Evolutionary conservation across 2,329 filamentous ascomycete genomes (phyloP), one percentile per base, ranked within the genome.

Genomic region (Fusarium sp.): DNA sequence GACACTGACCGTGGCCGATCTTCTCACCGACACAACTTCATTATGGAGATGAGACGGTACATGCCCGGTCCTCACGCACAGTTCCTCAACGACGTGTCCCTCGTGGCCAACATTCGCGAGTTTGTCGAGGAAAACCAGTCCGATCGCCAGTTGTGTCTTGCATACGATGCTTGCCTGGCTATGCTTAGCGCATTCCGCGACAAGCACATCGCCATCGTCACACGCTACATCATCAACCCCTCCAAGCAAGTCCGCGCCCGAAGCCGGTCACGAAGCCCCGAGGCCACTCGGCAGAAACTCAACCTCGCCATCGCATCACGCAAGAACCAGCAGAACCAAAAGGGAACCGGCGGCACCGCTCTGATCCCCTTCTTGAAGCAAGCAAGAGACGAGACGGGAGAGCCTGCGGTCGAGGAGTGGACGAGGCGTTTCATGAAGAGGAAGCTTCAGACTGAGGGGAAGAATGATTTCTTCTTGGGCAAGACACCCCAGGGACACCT

Each of bases 291-390:
- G 42, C 83, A 81, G 73, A 79, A 79, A 75, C 67, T 89, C 62
- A 94, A 95, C 74, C 86, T 95, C 14, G 91, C 91, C 2, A 87
- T 89, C 4, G 87, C 89, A 1, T 89, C 88, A 3, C 83, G 84
- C 17, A 84, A 86, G 73, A 81, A 84, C 20, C 83, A 85, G 56
- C 84, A 85, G 78, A 92, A 92, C 59, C 88, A 98, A 31, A 94
- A 93, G 51, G 96, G 96, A 2, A 99, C 96, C 0, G 96, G 96
- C 16, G 96, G 96, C 17, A 98, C 96, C 0, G 94, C 95, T 0
- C 85, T 99, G 65, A 98, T 99, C 64, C 94, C 96, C 0, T 99
- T 99, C 83, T 86, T 99, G 70, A 98, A 98, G 83, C 96, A 99
- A 83, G 96, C 96, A 6, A 89, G 96, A 31, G 95, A 99, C 78